Evolutionary conservation across 2,329 filamentous ascomycete genomes (phyloP), one percentile per base, ranked within the genome.

Genomic region (Sporothrix inflata): DNA sequence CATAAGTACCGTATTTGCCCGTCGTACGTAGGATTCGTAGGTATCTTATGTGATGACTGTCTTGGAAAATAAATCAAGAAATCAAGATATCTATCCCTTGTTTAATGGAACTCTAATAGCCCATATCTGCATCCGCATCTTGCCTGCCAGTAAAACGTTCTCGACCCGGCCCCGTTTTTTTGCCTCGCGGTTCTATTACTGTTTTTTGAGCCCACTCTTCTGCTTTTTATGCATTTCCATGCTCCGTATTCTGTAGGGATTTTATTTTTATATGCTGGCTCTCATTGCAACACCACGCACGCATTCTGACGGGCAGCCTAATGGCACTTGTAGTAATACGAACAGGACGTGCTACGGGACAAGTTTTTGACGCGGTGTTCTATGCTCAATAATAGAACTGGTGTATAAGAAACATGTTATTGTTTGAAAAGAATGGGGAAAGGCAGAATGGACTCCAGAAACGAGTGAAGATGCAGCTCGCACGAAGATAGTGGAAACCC

Each of bases 171-270:
- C 49, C 53, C 38, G 9, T 7, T 38, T 49, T 47, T 53, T 21
- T 51, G 21, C 57, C 61, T 49, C 40, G 61, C 40, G n/a, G 24
- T 47, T 67, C 70, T 66, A 24, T 61, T 70, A 47, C 40, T 69
- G 21, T 65, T 65, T n/a, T 51, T 40, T n/a, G 14, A 45, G 27
- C 9, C 65, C 45, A 38, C 27, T 30, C 16, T 34, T 49, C 24
- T 38, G n/a, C n/a, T n/a, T n/a, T n/a, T n/a, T n/a, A n/a, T n/a
- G 57, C 57, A 19, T 42, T 45, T 24, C 55, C 30, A 38, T 60
- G 30, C 60, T 45, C 60, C 60, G n/a, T 63, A 42, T 16, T 24
- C 7, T 61, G 34, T 40, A 21, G 19, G 16, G 57, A 14, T 24
- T 12, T 38, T 61, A 40, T 24, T 61, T 61, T 21, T 40, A 57